A percentile compares a stretch with the other conserved stretches of the same genome.
Evolutionary conservation across 257 asterid genomes (phyloP).

Genomic region (Avicennia marina): DNA sequence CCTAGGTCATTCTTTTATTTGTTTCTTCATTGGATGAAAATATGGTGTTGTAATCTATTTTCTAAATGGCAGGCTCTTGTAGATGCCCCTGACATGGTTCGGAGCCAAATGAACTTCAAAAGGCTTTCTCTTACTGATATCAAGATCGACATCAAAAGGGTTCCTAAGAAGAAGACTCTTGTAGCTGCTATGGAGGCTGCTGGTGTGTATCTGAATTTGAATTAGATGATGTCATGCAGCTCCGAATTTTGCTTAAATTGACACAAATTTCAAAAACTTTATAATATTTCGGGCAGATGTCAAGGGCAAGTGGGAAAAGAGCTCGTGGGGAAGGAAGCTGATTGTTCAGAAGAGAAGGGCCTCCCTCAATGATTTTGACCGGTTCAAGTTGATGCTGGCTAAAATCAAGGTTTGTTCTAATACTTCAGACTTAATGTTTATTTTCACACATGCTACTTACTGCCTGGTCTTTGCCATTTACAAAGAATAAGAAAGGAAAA

Average conservation of each 20-base stretch:
- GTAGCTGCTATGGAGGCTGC: constrained; percentile 92
- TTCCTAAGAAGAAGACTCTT: constrained; percentile 75
- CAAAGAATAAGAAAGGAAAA: neutral
- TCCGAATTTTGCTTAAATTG: too few relatives aligned
- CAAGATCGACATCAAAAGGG: constrained; percentile 77
- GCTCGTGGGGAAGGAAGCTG: constrained; percentile 95
- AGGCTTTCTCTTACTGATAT: constrained; percentile 83
- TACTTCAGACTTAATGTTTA: neutral
- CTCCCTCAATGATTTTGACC: constrained; percentile 71
- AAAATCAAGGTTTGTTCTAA: constrained; percentile 61
- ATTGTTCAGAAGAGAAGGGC: constrained; percentile 91
- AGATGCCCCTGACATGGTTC: constrained; percentile 84
- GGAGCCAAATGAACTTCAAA: constrained; percentile 88
- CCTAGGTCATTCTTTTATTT: neutral
- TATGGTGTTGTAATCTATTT: neutral
- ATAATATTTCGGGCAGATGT: constrained; percentile 49
- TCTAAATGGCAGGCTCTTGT: constrained; percentile 61
- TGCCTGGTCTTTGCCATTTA: neutral
- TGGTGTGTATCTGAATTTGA: constrained; percentile 35
- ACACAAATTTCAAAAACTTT: neutral
- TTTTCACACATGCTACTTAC: neutral
- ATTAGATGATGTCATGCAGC: too few relatives aligned
- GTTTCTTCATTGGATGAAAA: neutral
- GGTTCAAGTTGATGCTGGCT: constrained; percentile 84
- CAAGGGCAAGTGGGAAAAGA: constrained; percentile 77